phyloP scores from a whole-genome alignment of 768 basidiomycete genomes.

The Leccinum incarnatum region DNA sequence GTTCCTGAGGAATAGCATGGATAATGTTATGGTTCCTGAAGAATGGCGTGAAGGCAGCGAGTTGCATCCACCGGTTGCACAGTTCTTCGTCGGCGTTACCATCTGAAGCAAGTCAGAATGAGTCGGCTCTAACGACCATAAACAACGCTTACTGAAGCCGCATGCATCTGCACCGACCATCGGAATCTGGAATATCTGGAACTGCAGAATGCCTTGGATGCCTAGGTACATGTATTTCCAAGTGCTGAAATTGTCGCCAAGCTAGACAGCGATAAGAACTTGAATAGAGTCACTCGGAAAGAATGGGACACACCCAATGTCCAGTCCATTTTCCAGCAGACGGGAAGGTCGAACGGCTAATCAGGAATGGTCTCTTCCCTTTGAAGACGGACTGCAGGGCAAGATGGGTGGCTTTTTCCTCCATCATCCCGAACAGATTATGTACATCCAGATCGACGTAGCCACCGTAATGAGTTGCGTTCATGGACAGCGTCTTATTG shows the following conservation, averaged over 20 bases:
- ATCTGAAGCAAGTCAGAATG: slow-evolving; percentile 12
- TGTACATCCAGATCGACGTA: slow-evolving; percentile 64
- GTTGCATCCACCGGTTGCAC: slow-evolving; percentile 83
- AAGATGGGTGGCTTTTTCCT: slow-evolving; percentile 61
- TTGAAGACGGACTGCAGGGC: slow-evolving; percentile 53
- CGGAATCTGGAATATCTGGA: slow-evolving; percentile 81
- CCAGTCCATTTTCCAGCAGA: slow-evolving; percentile 69
- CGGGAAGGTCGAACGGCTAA: slow-evolving; percentile 67
- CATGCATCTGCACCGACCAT: slow-evolving; percentile 78
- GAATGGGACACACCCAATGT: slow-evolving; percentile 51
- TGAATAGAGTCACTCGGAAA: background rate
- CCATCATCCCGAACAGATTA: slow-evolving; percentile 71
- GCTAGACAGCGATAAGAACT: slow-evolving; percentile 31
- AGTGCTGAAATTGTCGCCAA: slow-evolving; percentile 74
- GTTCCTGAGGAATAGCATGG: slow-evolving; percentile 73
- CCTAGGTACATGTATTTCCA: slow-evolving; percentile 72
- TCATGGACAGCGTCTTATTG: slow-evolving; percentile 58
- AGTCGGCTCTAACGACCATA: background rate
- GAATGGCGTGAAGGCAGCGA: slow-evolving; percentile 81
- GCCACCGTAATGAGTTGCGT: slow-evolving; percentile 66
- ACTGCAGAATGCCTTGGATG: slow-evolving; percentile 76
- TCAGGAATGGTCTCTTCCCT: slow-evolving; percentile 67
- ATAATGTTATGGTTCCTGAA: slow-evolving; percentile 74
- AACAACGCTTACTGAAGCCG: slow-evolving; percentile 28
- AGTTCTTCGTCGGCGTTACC: slow-evolving; percentile 78